phyloP scores from a whole-genome alignment of 768 basidiomycete species.

The Gloeopeniophorella convolvens region DNA sequence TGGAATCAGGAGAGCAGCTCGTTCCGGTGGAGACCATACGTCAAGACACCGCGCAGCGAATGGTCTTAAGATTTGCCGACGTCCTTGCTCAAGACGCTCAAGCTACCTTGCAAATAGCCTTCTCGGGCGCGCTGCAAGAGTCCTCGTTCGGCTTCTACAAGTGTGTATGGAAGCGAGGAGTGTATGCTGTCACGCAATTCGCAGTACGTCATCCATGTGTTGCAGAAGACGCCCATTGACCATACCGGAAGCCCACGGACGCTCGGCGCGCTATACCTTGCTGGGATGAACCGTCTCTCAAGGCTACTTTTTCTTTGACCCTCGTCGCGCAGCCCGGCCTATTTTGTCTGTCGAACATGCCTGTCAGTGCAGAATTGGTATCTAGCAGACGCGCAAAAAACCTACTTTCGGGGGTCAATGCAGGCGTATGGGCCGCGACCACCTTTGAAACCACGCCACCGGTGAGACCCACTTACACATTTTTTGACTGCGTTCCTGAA shows the following conservation, averaged over 20 bases:
- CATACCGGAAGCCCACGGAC: constrained; percentile 87
- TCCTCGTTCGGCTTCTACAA: constrained; percentile 83
- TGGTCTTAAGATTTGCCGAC: constrained; percentile 52
- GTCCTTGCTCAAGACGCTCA: constrained; percentile 60
- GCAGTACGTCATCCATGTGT: constrained; percentile 59
- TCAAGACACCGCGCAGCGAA: constrained; percentile 60
- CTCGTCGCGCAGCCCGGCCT: constrained; percentile 75
- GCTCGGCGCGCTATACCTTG: constrained; percentile 80
- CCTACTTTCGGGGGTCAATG: constrained; percentile 25
- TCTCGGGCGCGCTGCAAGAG: constrained; percentile 57
- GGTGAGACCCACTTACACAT: constrained; percentile 29
- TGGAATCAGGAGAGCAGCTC: constrained; percentile 41
- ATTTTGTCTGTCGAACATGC: constrained; percentile 84
- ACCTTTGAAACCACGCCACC: constrained; percentile 75
- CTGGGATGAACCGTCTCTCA: constrained; percentile 91
- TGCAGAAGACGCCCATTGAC: no score
- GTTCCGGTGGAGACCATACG: constrained; percentile 41
- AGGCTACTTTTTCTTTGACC: constrained; percentile 73
- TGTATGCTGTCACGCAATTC: constrained; percentile 85
- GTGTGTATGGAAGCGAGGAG: constrained; percentile 58
- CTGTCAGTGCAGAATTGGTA: constrained; percentile 48
- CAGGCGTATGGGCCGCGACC: constrained; percentile 69
- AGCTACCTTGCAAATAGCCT: constrained; percentile 63
- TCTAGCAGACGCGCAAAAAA: constrained; percentile 23
- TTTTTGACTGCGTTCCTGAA: neutral